These are phyloP conservation scores for Mycena sanguinolenta DNA, from an alignment of 768 basidiomycete genomes.

Conservation along the genomic window DNA sequence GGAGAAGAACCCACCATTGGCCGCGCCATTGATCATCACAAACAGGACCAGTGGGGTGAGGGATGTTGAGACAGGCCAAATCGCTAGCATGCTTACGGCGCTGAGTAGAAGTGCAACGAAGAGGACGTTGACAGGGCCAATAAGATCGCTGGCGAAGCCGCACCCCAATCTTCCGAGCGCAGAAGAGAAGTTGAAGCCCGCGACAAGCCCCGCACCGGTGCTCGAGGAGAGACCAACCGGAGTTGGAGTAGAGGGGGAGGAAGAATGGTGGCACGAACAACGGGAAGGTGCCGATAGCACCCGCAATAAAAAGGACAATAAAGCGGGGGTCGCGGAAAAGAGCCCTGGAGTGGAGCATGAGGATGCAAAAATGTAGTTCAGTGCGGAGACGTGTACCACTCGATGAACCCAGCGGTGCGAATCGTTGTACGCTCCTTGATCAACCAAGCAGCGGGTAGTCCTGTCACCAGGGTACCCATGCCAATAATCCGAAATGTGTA, in stretches of 20 bases:
- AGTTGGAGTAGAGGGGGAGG: conserved; percentile 50
- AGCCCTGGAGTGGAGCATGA: conserved; percentile 35
- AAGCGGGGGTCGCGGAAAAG: conserved; percentile 45
- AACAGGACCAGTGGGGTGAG: conserved; percentile 41
- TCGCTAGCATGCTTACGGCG: conserved; percentile 46
- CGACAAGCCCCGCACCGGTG: conserved; percentile 45
- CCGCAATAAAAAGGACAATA: conserved; percentile 45
- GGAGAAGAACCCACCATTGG: conserved; percentile 51
- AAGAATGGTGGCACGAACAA: conserved; percentile 53
- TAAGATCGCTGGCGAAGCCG: conserved; percentile 44
- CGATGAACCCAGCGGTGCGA: conserved; percentile 41
- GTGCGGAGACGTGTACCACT: conserved; percentile 10
- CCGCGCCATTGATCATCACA: conserved; percentile 45
- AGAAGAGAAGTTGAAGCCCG: conserved; percentile 50
- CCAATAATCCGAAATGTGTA: conserved; percentile 51
- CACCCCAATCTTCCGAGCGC: conserved; percentile 48
- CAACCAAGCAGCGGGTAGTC: conserved; percentile 45
- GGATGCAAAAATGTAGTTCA: background rate
- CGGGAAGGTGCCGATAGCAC: conserved; percentile 50
- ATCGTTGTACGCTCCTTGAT: conserved; percentile 33
- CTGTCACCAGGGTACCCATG: conserved; percentile 40
- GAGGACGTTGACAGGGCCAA: conserved; percentile 47
- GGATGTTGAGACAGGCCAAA: conserved; percentile 46
- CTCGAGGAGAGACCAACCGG: conserved; percentile 42
- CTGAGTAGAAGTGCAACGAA: conserved; percentile 43